These are phyloP conservation scores for Escovopsis sp. DNA, from an alignment of 2,329 filamentous ascomycete genomes.

Conservation along the genomic window DNA sequence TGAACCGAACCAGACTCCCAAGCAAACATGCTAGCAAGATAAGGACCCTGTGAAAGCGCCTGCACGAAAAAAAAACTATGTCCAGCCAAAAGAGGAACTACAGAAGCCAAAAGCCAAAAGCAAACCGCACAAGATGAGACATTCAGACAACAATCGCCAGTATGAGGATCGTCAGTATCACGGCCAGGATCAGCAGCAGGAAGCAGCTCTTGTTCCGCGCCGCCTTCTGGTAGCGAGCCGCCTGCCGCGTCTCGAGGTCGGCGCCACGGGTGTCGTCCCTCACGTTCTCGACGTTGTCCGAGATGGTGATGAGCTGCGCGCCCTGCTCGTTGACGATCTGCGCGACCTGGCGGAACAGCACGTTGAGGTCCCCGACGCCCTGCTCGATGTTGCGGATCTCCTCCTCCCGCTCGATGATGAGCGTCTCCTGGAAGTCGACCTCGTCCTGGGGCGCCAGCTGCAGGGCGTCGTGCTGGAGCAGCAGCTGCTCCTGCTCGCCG, in stretches of 20 bases:
- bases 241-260: conserved; percentile 70
- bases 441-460: conserved; percentile 83
- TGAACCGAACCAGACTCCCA: not conserved
- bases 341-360: conserved; percentile 93
- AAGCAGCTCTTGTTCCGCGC: conserved; percentile 92
- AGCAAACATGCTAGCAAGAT: conserved; percentile 2
- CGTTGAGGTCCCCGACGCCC: conserved; percentile 87
- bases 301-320: conserved; percentile 73
- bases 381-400: conserved; percentile 98
- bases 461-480: conserved; percentile 56
- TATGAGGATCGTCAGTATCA: conserved; percentile 81
- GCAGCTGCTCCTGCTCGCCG: conserved; percentile 34
- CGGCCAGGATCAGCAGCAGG: conserved; percentile 69
- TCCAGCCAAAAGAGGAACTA: too few species aligned
- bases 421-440: conserved; percentile 90
- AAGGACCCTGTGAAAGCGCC: conserved; percentile 6
- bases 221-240: conserved; percentile 86
- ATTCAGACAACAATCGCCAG: conserved; percentile 64
- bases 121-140: too few species aligned
- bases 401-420: conserved; percentile 91
- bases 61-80: too few species aligned
- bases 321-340: conserved; percentile 95
- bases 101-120: too few species aligned
- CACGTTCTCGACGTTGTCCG: conserved; percentile 74
- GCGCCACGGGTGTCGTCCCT: conserved; percentile 71